Conservation (phyloP, 202 grass and related monocot species). For the Schoenoplectus triqueter region DNA sequence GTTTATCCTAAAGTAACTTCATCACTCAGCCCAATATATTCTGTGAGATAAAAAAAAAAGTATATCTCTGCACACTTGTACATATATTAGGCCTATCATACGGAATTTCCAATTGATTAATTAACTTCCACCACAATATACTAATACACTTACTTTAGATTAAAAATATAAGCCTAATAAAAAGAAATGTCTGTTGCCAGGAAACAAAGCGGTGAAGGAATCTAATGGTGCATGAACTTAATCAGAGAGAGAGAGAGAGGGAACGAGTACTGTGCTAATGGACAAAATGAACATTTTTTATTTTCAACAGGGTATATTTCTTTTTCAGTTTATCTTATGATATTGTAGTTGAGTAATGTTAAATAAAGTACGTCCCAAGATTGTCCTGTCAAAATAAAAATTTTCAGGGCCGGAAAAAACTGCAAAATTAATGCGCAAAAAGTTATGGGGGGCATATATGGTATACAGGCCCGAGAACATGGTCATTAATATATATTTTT, state of each 20-base stretch:
- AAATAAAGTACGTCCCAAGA: neutral
- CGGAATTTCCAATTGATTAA: slow-evolving; percentile 10
- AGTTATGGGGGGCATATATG: no score
- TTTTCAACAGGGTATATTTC: neutral
- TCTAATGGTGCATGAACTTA: slow-evolving; percentile 17
- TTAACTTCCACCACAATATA: neutral
- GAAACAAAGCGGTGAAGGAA: slow-evolving; percentile 16
- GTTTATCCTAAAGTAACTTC: neutral
- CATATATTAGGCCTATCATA: neutral
- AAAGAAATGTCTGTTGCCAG: slow-evolving; percentile 13
- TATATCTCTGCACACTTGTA: neutral
- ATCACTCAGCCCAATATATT: slow-evolving; percentile 30
- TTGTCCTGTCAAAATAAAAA: neutral
- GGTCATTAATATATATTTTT: no score
- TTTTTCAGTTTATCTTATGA: neutral
- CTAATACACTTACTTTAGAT: neutral
- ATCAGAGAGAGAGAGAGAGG: neutral
- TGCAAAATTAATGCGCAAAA: neutral
- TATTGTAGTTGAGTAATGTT: neutral
- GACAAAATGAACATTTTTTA: neutral
- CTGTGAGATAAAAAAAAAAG: neutral
- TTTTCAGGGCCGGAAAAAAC: neutral
- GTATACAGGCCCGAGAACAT: no score
- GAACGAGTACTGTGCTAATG: neutral
- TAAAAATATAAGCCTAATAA: neutral